Evolutionary conservation across 1,139 yeast species (phyloP).

Genomic region (Pichia cactophila): DNA sequence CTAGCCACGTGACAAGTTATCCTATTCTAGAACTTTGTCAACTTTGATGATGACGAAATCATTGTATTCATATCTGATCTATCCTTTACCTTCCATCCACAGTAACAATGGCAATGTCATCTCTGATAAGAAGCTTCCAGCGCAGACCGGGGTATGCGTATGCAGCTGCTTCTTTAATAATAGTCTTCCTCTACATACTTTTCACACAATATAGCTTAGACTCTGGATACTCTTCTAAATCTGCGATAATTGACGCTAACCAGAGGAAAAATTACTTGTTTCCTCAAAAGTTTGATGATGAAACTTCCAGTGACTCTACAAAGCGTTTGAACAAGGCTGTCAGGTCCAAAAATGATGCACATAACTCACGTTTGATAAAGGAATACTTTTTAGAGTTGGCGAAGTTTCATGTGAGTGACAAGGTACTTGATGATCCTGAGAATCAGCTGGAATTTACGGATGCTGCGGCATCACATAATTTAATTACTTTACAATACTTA

Average conservation of each 20-base stretch:
- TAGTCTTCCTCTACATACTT: background rate
- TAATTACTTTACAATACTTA: slow-evolving; percentile 2
- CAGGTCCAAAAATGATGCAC: background rate
- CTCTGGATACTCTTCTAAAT: background rate
- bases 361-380: slow-evolving; percentile 6
- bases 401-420: background rate
- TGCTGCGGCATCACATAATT: background rate
- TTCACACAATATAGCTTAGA: background rate
- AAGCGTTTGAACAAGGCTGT: background rate
- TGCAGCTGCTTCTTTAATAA: background rate
- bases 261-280: background rate
- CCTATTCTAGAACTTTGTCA: too few species aligned
- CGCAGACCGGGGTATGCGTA: background rate
- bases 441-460: slow-evolving; percentile 7
- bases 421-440: slow-evolving; percentile 1
- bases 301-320: background rate
- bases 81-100: too few species aligned
- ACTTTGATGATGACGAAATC: too few species aligned
- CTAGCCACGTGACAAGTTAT: too few species aligned
- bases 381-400: background rate
- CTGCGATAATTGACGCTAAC: background rate
- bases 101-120: background rate
- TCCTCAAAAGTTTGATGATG: background rate
- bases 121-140: background rate
- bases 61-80: too few species aligned